phyloP scores from a whole-genome alignment of 305 asterid genomes.

The Rubia tinctorum region DNA sequence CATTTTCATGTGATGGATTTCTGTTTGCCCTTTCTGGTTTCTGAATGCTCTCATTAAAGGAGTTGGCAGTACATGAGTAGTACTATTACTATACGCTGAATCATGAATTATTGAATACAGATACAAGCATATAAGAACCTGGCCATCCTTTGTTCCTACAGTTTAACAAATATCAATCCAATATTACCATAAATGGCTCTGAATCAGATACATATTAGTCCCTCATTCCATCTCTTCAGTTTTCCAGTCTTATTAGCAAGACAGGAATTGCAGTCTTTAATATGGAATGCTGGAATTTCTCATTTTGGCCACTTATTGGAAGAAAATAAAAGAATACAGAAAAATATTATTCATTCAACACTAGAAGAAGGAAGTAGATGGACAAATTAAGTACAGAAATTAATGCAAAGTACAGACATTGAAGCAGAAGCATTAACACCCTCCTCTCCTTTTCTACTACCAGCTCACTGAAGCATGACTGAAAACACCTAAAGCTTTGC shows the following conservation, averaged over 20 bases:
- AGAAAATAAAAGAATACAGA: background rate
- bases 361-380: slow-evolving; percentile 30
- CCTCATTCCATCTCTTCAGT: slow-evolving; percentile 7
- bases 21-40: slow-evolving; percentile 30
- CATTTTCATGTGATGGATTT: slow-evolving; percentile 23
- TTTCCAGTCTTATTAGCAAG: slow-evolving; percentile 9
- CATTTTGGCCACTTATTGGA: slow-evolving; percentile 4
- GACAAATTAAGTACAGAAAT: slow-evolving; percentile 40
- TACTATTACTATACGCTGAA: slow-evolving; percentile 7
- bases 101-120: background rate
- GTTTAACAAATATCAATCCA: background rate
- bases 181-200: slow-evolving; percentile 12
- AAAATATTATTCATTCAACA: background rate
- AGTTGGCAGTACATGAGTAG: background rate
- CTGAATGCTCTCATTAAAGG: slow-evolving; percentile 17
- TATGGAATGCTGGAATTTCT: slow-evolving; percentile 14
- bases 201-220: slow-evolving; percentile 12
- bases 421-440: slow-evolving; percentile 39
- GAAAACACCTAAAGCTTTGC: slow-evolving; percentile 39
- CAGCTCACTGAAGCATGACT: slow-evolving; percentile 30
- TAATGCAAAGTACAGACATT: slow-evolving; percentile 38
- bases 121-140: slow-evolving; percentile 27
- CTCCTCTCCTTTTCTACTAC: slow-evolving; percentile 14
- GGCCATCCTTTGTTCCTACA: slow-evolving; percentile 17
- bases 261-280: slow-evolving; percentile 21